phyloP scores from a whole-genome alignment of 305 asterid species.

The Solanum chacoense region DNA sequence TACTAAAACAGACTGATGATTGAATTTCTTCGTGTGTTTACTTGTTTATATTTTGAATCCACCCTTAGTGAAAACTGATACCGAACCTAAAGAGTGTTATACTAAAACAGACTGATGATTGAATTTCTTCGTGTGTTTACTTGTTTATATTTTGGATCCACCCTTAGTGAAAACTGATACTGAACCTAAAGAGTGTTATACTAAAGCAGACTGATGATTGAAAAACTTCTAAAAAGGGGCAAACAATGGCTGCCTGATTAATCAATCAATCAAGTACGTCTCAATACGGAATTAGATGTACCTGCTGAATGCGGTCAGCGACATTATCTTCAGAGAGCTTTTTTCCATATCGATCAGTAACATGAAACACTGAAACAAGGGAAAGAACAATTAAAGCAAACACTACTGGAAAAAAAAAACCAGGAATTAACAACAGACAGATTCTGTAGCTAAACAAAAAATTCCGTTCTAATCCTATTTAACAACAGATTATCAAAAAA shows the following conservation, averaged over 20 bases:
- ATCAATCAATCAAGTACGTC: not conserved
- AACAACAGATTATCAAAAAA: not conserved
- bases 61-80: no score
- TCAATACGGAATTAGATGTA: slow-evolving; percentile 1
- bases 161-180: not conserved
- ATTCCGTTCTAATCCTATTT: not conserved
- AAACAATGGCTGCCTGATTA: not conserved
- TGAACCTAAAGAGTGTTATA: not conserved
- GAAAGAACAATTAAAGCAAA: not conserved
- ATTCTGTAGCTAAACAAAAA: not conserved
- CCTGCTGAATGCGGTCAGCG: slow-evolving; percentile 35
- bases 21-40: no score
- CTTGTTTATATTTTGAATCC: no score
- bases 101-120: no score
- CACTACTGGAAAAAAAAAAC: not conserved
- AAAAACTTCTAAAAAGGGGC: not conserved
- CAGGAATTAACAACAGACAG: not conserved
- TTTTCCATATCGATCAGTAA: slow-evolving; percentile 28
- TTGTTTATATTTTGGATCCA: not conserved
- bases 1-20: no score
- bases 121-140: not conserved
- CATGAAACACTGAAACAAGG: slow-evolving; percentile 25
- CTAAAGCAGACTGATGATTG: not conserved
- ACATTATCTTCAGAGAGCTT: slow-evolving; percentile 24
- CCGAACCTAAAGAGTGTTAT: no score